Base-by-base conservation (phyloP, 257 asterid genomes). In the Solanum neorickii region DNA sequence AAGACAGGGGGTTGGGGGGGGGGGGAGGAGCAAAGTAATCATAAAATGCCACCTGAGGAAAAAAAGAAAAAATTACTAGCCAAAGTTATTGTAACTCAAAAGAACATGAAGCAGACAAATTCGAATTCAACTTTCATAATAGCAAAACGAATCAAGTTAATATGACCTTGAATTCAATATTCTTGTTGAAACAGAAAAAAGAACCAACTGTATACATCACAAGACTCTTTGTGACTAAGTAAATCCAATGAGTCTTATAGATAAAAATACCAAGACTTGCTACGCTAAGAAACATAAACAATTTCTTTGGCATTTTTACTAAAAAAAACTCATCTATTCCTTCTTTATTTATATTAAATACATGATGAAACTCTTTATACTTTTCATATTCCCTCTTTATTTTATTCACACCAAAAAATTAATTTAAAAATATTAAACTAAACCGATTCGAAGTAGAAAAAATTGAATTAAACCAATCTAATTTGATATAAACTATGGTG, bases 401-500 rank as follows among this genome's bases (percentile, higher is more conserved):
- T 33, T 33, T 33, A 33, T 33, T 33, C 35, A 33, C 35, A 33
- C 35, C 0, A 3, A 33, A 33, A 3, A 33, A 33, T 33, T 1
- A 0, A 33, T 33, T 33, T 33, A 33, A 33, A 33, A 33, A 33
- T 33, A 33, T 33, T 1, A 4, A 3, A 33, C 1, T 33, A 33
- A 33, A 33, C 0, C 35, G 1, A 33, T 33, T 33, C 1, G 0
- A 4, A 33, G 1, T 33, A 33, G 35, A 33, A 33, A 33, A 33
- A 33, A 3, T 3, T 0, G 0, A 33, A 33, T 33, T 1, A 1
- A 33, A 33, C 0, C 35, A 1, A 4, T 33, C 1, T 33, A 33
- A 3, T 33, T 33, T 33, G 0, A 33, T 33, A 33, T 33, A 33
- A 33, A 33, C 35, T 3, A 33, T n/a, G n/a, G n/a, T n/a, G n/a